Evolutionary conservation across 495 filamentous ascomycete genomes (phyloP), one percentile per base, ranked within the genome.

Genomic region (Aspergillus nanangensis): DNA sequence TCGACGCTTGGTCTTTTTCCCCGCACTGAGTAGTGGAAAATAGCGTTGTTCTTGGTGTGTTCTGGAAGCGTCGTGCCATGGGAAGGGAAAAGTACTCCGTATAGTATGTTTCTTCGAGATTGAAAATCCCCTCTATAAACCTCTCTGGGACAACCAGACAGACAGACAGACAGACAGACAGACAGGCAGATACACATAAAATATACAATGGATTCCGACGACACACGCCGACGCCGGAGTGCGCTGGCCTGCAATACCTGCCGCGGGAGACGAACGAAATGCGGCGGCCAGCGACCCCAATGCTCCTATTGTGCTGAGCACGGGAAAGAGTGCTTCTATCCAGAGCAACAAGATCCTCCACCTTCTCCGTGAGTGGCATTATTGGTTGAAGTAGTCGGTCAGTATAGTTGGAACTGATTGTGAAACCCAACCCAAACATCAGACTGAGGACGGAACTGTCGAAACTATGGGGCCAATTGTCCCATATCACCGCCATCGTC

Each of bases 241-340:
- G 25, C 25, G 11, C 43, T 45, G 15, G 43, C 43, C 5, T 45
- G 43, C 22, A 34, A 45, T 18, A 38, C 33, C 4, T 45, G 43
- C 21, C 8, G 43, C 2, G 5, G 32, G 3, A 19, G 43, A 7
- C 33, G 43, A 7, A 25, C 22, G 3, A 45, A 45, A 24, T 45
- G 43, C 19, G 43, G 38, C 37, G 32, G 33, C 13, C 43, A 45
- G 14, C 32, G 43, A 38, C 43, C 43, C 8, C 19, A 8, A 5
- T 45, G 43, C 43, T 10, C 13, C 33, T 22, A n/a, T 4, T 45
- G 43, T 11, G 21, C 4, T 2, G 15, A 15, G 9, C 43, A 21
- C 8, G 32, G 43, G 33, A 19, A 27, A 7, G 43, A 38, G n/a
- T 45, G 43, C 33, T 27, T 18, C 43, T 45, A 45, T 33, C 43